Evolutionary conservation across 768 basidiomycete genomes (phyloP).

Genomic region (Mycena galopus): DNA sequence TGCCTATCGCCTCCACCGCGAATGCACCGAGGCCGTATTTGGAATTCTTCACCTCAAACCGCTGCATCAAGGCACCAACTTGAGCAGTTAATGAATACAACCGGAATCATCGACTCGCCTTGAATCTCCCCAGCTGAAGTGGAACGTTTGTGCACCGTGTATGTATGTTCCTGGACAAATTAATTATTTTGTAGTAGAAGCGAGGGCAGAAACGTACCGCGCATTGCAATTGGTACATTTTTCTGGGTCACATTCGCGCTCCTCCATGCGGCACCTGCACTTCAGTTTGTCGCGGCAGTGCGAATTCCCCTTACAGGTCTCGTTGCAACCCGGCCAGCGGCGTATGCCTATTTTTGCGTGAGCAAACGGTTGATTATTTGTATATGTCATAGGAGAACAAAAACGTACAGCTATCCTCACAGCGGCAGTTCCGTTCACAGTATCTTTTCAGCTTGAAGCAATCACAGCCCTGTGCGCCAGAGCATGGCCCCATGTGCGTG

Average conservation of each 20-base stretch:
- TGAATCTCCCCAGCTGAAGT: slow-evolving; percentile 8
- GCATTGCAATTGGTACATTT: slow-evolving; percentile 60
- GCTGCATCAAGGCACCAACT: background rate
- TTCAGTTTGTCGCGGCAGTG: background rate
- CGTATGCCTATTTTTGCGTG: slow-evolving; percentile 53
- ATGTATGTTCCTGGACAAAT: background rate
- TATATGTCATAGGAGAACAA: too few species aligned
- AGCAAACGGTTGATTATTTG: background rate
- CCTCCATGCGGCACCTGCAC: slow-evolving; percentile 44
- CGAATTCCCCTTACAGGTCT: slow-evolving; percentile 26
- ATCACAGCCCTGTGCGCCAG: slow-evolving; percentile 49
- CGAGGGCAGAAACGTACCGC: slow-evolving; percentile 31
- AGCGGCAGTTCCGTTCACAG: slow-evolving; percentile 65
- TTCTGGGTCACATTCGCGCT: slow-evolving; percentile 68
- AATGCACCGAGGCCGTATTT: slow-evolving; percentile 25
- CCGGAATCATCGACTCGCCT: background rate
- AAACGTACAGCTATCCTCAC: slow-evolving; percentile 56
- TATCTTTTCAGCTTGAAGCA: slow-evolving; percentile 56
- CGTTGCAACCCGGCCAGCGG: slow-evolving; percentile 57
- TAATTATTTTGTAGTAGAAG: slow-evolving; percentile 34
- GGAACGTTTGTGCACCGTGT: slow-evolving; percentile 7
- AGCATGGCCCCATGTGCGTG: slow-evolving; percentile 62
- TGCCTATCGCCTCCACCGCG: background rate
- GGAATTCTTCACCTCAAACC: background rate
- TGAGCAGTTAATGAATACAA: background rate